Evolutionary conservation across 2,329 filamentous ascomycete genomes (phyloP), one percentile per base, ranked within the genome.

Genomic region (Talaromyces sp.): DNA sequence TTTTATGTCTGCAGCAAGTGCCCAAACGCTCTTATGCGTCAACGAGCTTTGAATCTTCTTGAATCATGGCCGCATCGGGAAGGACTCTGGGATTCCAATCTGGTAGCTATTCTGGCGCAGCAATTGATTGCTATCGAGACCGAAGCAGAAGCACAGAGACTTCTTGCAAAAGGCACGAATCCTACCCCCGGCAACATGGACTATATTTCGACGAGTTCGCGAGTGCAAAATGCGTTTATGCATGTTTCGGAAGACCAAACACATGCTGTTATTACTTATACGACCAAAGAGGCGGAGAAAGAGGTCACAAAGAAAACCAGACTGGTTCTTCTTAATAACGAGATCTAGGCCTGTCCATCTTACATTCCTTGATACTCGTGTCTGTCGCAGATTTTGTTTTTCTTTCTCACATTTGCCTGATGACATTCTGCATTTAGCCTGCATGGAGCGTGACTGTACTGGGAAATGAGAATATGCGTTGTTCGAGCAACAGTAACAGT

Each of bases 51-150:
- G 3, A 56, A 63, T 4, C 57, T 68, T 17, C 63, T 75, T 31
- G 62, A 65, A 8, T 43, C 53, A 14, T 67, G 68, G 61, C 70
- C 68, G 10, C 73, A 74, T 59, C 70, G 69, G 51, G 74, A 75
- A 59, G 72, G 72, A 10, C 64, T 69, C 5, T 74, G 70, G 71
- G 70, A 75, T 59, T 74, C 73, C 4, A 69, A 68, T 8, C 61
- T 71, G 14, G 64, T 70, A 58, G 71, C 65, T n/a, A 62, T 68
- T 7, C 62, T 74, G 38, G 68, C 66, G 3, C 61, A 61, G 24
- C 65, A 69, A 54, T 59, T 67, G 8, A 64, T 72, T 10, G 60
- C 61, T 12, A 43, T 69, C n/a, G 69, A 74, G 56, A 43, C 43
- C 17, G 59, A 61, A 38, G 24, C 26, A 7, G 56, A 61, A 51